Evolutionary conservation across 768 basidiomycete genomes (phyloP), one percentile per base, ranked within the genome.

Genomic region (Hortiboletus campestris): DNA sequence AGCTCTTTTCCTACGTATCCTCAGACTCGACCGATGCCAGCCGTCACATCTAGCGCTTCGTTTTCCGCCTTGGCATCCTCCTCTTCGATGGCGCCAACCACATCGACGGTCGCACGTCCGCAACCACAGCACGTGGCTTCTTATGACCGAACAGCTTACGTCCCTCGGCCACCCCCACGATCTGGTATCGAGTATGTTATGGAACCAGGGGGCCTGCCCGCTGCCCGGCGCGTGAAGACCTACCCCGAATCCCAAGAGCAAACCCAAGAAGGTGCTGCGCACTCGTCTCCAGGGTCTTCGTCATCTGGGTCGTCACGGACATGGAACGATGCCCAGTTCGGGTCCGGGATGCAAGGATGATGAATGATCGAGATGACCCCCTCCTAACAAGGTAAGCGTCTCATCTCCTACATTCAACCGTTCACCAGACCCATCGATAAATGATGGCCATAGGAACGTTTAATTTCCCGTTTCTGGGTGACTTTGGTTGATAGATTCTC

Each of bases 221-320:
- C 44, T 3, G 42, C 63, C 9, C 53, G 60, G 20, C 64, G 51
- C 29, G 22, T 57, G 22, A 49, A 12, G 16, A 17, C 52, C 14
- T 31, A 52, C 32, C 40, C 60, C 13, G 48, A 56, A 38, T 28
- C 32, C 19, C 55, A 54, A 39, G 61, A 28, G 1, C 32, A 46
- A 29, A n/a, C 51, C 8, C 48, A 57, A 25, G 59, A 42, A 1
- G 39, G 46, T 28, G 12, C 13, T 17, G 13, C 16, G 11, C 50
- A 12, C 4, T 47, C 61, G 2, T 57, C 60, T 14, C 53, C 60
- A 3, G 57, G 45, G 20, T 58, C 59, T n/a, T 36, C 53, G 2
- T 60, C 68, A 2, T 68, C 64, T 6, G 57, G 55, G 7, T 67
- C 59, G 29, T 61, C 71, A 22, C 69, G 41, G 20, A 62, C 59